Evolutionary conservation across 495 filamentous ascomycete genomes (phyloP).

Genomic region (Xylaria acuta): DNA sequence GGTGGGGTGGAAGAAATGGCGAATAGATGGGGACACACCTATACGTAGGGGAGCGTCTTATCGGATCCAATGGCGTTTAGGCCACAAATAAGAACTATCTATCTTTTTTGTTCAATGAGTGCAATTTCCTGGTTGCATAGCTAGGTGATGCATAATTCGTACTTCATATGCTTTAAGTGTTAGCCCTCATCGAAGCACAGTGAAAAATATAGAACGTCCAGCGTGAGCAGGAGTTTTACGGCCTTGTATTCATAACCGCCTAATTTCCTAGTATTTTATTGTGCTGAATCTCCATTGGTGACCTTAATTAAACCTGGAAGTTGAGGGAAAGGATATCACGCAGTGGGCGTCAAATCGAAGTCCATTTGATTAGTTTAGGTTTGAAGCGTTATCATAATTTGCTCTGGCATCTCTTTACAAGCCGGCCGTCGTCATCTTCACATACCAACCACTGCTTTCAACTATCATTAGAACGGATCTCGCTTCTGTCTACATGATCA

Average conservation of each 20-base stretch:
- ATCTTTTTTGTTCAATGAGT: constrained; percentile 15
- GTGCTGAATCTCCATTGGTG: background rate
- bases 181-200: background rate
- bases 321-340: background rate
- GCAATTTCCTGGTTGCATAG: background rate
- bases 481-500: background rate
- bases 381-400: background rate
- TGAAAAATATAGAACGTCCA: background rate
- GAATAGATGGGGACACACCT: background rate
- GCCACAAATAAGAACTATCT: background rate
- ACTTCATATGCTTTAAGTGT: background rate
- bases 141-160: background rate
- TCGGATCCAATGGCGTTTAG: background rate
- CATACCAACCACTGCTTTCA: background rate
- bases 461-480: background rate
- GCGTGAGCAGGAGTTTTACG: background rate
- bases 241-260: background rate
- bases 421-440: background rate
- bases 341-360: background rate
- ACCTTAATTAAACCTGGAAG: background rate
- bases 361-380: background rate
- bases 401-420: background rate
- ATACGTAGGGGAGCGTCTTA: background rate
- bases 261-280: background rate
- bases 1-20: background rate